phyloP scores from a whole-genome alignment of 1,284 basidiomycete species.

The Lentinula novae-zelandiae region DNA sequence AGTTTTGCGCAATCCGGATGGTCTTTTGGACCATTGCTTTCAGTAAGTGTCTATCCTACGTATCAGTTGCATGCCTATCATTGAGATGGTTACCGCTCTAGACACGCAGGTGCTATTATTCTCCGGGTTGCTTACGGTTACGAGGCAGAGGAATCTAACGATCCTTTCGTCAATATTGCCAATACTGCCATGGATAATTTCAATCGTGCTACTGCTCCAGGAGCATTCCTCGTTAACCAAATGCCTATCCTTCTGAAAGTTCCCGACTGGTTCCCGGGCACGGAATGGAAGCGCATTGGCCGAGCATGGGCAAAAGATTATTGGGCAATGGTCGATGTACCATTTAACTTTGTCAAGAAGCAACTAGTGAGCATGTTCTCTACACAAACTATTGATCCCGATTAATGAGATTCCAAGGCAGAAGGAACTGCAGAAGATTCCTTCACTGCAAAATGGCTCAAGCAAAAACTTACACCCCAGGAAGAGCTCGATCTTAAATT shows the following conservation, averaged over 20 bases:
- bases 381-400: not conserved
- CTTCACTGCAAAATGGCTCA: conserved; percentile 16
- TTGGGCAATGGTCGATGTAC: conserved; percentile 21
- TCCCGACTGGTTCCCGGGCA: conserved; percentile 34
- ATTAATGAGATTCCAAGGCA: conserved; percentile 8
- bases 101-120: conserved; percentile 26
- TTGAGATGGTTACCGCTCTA: conserved; percentile 9
- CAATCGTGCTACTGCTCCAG: conserved; percentile 18
- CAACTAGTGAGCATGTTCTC: conserved; percentile 18
- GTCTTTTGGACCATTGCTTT: conserved; percentile 17
- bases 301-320: conserved; percentile 18
- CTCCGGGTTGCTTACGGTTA: conserved; percentile 31
- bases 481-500: conserved; percentile 19
- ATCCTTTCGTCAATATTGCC: conserved; percentile 21
- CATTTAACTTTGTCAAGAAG: conserved; percentile 26
- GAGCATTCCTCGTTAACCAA: conserved; percentile 29
- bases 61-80: not conserved
- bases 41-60: conserved; percentile 11
- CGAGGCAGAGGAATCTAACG: conserved; percentile 21
- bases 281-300: conserved; percentile 28
- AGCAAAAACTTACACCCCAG: conserved; percentile 12
- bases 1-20: conserved; percentile 19
- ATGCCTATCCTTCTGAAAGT: conserved; percentile 26
- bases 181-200: conserved; percentile 22
- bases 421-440: conserved; percentile 15